These are phyloP conservation scores for Beauveria asiatica DNA, from an alignment of 2,329 filamentous ascomycete species.

Conservation along the genomic window DNA sequence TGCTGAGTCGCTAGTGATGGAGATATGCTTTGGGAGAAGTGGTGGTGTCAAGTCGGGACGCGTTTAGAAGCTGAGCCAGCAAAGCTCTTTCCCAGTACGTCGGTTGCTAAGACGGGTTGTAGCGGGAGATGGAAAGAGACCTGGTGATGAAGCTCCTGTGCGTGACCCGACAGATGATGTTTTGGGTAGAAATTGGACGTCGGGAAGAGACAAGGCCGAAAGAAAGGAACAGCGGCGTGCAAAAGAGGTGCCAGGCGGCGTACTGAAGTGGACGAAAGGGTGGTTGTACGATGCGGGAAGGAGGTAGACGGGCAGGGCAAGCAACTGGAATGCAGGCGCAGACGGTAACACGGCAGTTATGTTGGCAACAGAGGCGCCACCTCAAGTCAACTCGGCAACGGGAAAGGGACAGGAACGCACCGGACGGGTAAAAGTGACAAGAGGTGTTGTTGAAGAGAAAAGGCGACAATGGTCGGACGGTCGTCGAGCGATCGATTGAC, in stretches of 20 bases:
- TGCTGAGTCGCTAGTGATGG: not conserved
- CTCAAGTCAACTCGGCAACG: constrained; percentile 7
- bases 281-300: not conserved
- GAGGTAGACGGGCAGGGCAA: not conserved
- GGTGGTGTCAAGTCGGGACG: not conserved
- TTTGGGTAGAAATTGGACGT: not conserved
- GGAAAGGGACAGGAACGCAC: constrained; percentile 1
- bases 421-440: not conserved
- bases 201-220: not conserved
- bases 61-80: not conserved
- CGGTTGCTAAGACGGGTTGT: not conserved
- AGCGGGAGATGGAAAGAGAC: not conserved
- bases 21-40: not conserved
- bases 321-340: constrained; percentile 10
- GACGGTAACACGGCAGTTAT: not conserved
- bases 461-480: not conserved
- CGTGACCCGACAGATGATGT: not conserved
- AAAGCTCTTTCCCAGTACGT: not conserved
- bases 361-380: not conserved
- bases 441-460: not conserved
- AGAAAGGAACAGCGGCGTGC: not conserved
- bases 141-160: constrained; percentile 1
- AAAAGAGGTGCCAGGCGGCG: not conserved
- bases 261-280: not conserved
- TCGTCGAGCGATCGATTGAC: not conserved